Evolutionary conservation across 2,329 filamentous ascomycete genomes (phyloP).

Genomic region (Verticillium nubilum): DNA sequence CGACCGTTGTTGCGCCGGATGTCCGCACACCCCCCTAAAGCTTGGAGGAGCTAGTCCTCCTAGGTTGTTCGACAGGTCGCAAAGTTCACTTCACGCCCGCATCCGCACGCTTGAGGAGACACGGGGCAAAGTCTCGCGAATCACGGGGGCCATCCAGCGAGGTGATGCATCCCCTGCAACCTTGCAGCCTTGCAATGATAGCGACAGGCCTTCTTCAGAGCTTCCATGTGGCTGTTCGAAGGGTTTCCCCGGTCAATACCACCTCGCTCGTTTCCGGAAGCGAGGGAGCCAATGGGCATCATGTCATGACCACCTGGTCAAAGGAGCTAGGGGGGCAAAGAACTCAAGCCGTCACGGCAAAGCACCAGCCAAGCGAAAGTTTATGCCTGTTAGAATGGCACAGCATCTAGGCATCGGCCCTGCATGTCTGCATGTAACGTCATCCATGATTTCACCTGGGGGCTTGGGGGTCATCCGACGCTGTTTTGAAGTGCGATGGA

Average conservation of each 20-base stretch:
- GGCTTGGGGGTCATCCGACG: not conserved
- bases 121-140: not conserved
- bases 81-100: not conserved
- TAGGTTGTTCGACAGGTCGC: not conserved
- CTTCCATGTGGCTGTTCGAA: conserved; percentile 4
- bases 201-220: conserved; percentile 4
- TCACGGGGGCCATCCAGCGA: not conserved
- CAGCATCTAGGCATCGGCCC: not conserved
- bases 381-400: not conserved
- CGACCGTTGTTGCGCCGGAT: not conserved
- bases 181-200: not conserved
- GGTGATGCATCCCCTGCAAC: conserved; percentile 1
- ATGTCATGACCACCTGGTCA: not conserved
- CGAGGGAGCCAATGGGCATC: not conserved
- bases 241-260: not conserved
- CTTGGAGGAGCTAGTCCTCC: not conserved
- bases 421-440: not conserved
- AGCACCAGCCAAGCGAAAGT: not conserved
- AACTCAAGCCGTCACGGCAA: not conserved
- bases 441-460: not conserved
- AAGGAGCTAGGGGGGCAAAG: not conserved
- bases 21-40: not conserved
- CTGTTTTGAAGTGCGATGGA: not conserved
- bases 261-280: not conserved
- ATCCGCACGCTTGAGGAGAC: not conserved